Percentiles rank a stretch among this genome's conserved stretches.
Evolutionary conservation across 371 early-diverging fungal genomes (phyloP).

Genomic region (Apophysomyces trapeziformis): DNA sequence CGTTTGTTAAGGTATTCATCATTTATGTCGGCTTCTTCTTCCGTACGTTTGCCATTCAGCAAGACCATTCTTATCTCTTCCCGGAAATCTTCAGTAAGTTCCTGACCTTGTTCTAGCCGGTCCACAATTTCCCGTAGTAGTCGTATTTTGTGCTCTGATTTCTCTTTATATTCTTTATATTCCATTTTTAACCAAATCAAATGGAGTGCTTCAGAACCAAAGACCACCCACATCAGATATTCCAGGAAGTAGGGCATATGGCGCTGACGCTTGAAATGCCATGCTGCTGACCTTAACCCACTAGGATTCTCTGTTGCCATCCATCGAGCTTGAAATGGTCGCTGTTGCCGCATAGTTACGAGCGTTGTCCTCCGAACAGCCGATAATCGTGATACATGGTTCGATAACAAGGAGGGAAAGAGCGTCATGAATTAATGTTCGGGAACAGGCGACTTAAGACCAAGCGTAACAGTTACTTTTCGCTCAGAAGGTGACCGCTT

Average conservation of each 20-base stretch:
- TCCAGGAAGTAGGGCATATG: constrained; percentile 52
- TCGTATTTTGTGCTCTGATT: constrained; percentile 42
- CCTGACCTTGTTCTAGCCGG: constrained; percentile 44
- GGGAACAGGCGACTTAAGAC: no score
- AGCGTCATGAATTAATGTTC: background rate
- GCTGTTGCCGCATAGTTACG: background rate
- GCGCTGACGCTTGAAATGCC: constrained; percentile 49
- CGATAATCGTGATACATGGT: constrained; percentile 20
- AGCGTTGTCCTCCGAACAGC: constrained; percentile 15
- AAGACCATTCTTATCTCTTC: constrained; percentile 49
- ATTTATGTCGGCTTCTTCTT: constrained; percentile 31
- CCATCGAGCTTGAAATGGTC: background rate
- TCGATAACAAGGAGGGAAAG: background rate
- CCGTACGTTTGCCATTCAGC: constrained; percentile 23
- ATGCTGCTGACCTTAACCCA: constrained; percentile 25
- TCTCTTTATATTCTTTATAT: constrained; percentile 52
- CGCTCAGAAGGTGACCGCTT: no score
- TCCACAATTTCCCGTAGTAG: constrained; percentile 42
- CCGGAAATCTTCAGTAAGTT: constrained; percentile 31
- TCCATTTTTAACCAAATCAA: constrained; percentile 56
- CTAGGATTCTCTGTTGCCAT: constrained; percentile 16
- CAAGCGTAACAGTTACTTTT: no score
- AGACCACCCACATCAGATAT: constrained; percentile 56
- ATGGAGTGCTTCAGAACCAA: constrained; percentile 57
- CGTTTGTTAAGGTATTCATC: constrained; percentile 46